Evolutionary conservation across 2,329 filamentous ascomycete species (phyloP), one percentile per base, ranked within the genome.

Genomic region (Aspergillus glaucus): DNA sequence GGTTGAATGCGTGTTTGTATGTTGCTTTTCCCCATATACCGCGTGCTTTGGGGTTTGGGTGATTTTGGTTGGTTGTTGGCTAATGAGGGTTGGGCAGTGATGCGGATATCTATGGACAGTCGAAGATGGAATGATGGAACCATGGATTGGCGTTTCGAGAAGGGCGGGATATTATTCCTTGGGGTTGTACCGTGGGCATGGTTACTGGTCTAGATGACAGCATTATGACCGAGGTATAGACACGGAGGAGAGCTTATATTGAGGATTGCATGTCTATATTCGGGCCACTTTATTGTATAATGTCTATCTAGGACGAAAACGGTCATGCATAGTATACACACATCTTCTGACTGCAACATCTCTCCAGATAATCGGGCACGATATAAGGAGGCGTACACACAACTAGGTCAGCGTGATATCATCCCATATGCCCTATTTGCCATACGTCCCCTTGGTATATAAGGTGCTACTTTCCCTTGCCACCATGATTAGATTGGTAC

Each of bases 1-100:
- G 55, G 48, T 75, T 81, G 47, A 51, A 56, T 10, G 51, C 67
- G 19, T 39, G 46, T 30, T 75, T 76, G 71, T 76, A 56, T 70
- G 69, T 65, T 49, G 44, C 39, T 49, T n/a, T 22, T 17, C 19
- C 37, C 7, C 17, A 12, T 21, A 10, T 19, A 15, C 17, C 37
- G 8, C 26, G 9, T 30, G 26, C 9, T 30, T 12, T 12, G 4
- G 26, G 26, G 26, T 3, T 3, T 7, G 26, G 9, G 9, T 28
- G 26, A 28, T 19, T 40, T 19, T 17, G 14, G 12, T 40, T 40
- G 17, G 4, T 10, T 6, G 22, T 12, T 22, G 37, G 19, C 37
- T 40, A 40, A 40, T 40, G 37, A 12, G 19, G 8, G 26, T 30
- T 19, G 37, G 17, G 17, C 37, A 40, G 37, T 19, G 17, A 40